These are phyloP conservation scores for Beauveria medogensis DNA, from an alignment of 2,329 filamentous ascomycete genomes.

Conservation along the genomic window DNA sequence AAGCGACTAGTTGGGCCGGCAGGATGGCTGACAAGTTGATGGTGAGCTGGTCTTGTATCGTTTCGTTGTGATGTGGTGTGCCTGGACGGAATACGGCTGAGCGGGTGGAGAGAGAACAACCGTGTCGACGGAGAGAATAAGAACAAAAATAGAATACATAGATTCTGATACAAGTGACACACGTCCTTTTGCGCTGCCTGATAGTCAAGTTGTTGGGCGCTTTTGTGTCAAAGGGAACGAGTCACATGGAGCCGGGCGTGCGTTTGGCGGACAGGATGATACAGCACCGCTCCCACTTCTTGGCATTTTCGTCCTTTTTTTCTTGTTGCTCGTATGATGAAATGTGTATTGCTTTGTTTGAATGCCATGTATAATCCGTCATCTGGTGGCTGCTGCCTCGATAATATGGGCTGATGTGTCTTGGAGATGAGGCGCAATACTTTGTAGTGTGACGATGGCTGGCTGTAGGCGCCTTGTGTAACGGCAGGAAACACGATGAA, in stretches of 20 bases:
- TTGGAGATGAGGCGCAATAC: conserved; percentile 2
- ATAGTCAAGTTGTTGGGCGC: neutral
- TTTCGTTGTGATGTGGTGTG: neutral
- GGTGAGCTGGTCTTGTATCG: neutral
- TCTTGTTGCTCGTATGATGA: neutral
- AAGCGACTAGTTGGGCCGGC: neutral
- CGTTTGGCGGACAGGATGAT: neutral
- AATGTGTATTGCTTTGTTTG: neutral
- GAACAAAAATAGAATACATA: neutral
- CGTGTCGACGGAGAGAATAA: neutral
- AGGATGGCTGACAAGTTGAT: neutral
- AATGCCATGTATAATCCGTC: neutral
- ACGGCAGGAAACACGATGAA: neutral
- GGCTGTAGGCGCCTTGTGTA: neutral
- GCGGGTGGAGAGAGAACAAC: neutral
- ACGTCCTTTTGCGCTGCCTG: neutral
- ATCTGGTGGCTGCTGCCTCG: neutral
- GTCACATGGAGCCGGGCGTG: neutral
- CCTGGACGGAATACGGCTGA: neutral
- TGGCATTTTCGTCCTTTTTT: neutral
- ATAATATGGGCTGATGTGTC: neutral
- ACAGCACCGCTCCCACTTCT: neutral
- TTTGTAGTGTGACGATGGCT: neutral
- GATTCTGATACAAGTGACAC: neutral
- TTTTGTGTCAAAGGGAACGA: neutral